Conservation (phyloP, 192 early-diverging fungal genomes). For the Lobosporangium transversale region DNA sequence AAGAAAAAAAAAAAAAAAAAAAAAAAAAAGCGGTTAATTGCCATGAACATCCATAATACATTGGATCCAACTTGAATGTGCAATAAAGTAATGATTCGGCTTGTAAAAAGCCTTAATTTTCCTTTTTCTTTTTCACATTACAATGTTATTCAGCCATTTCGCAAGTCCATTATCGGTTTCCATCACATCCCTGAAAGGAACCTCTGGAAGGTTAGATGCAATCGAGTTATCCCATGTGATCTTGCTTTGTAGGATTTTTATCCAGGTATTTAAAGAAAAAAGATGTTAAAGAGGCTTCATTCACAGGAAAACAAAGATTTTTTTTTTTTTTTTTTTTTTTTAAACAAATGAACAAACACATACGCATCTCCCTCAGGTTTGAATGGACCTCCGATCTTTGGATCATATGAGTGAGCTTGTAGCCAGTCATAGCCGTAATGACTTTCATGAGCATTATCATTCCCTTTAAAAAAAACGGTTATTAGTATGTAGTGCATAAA, state of each 20-base stretch:
- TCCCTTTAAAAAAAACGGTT: slow-evolving; percentile 26
- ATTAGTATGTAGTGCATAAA: too few species aligned
- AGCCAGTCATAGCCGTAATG: slow-evolving; percentile 72
- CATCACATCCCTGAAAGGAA: slow-evolving; percentile 73
- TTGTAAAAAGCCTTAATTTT: not conserved
- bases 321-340: too few species aligned
- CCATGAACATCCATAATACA: too few species aligned
- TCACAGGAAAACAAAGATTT: too few species aligned
- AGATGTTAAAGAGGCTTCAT: not conserved
- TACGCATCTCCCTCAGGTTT: slow-evolving; percentile 43
- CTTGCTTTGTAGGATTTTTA: slow-evolving; percentile 35
- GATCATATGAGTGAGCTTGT: slow-evolving; percentile 70
- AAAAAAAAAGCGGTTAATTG: not conserved
- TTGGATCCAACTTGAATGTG: too few species aligned
- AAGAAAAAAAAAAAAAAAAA: not conserved
- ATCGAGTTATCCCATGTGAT: slow-evolving; percentile 53
- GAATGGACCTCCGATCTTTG: slow-evolving; percentile 51
- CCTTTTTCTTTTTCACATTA: slow-evolving; percentile 28
- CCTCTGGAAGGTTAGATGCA: slow-evolving; percentile 29
- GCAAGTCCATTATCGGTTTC: slow-evolving; percentile 70
- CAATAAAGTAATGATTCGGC: slow-evolving; percentile 3
- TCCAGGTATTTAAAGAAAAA: not conserved
- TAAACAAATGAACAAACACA: slow-evolving; percentile 2
- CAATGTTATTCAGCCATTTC: slow-evolving; percentile 75
- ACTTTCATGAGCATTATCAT: slow-evolving; percentile 68